Evolutionary conservation across 2,329 filamentous ascomycete genomes (phyloP).

Genomic region (Colletotrichum tabaci): DNA sequence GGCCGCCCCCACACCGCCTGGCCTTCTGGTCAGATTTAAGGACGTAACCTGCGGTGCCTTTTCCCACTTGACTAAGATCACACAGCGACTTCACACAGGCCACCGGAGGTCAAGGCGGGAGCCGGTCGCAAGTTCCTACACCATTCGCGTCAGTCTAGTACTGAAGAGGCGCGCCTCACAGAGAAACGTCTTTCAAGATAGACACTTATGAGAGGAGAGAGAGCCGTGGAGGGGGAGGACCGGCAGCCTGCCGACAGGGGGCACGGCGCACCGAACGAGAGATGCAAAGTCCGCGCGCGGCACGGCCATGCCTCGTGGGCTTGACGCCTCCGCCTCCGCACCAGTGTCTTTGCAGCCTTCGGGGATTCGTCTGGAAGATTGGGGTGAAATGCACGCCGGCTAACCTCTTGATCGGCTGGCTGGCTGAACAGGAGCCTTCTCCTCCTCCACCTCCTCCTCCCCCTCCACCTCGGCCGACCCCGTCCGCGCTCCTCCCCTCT

Average conservation of each 20-base stretch:
- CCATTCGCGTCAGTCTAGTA: slow-evolving; percentile 14
- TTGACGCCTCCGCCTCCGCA: slow-evolving; percentile 13
- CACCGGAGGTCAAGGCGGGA: slow-evolving; percentile 27
- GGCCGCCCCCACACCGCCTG: background rate
- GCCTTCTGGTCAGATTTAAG: background rate
- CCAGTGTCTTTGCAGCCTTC: slow-evolving; percentile 31
- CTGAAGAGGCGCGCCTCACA: background rate
- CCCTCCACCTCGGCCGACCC: background rate
- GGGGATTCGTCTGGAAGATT: slow-evolving; percentile 10
- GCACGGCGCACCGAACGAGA: slow-evolving; percentile 34
- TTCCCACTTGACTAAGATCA: background rate
- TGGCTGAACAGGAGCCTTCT: background rate
- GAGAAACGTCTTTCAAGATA: background rate
- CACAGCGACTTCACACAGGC: slow-evolving; percentile 13
- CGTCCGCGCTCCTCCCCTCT: background rate
- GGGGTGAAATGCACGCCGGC: slow-evolving; percentile 14
- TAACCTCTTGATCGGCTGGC: background rate
- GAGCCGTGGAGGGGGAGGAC: slow-evolving; percentile 21
- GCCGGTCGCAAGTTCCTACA: background rate
- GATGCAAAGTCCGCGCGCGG: background rate
- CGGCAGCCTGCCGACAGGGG: slow-evolving; percentile 39
- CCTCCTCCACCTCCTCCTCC: background rate
- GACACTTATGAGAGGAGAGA: background rate
- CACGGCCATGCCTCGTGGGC: slow-evolving; percentile 27
- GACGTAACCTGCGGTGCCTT: background rate